Percentiles rank a stretch among this genome's conserved stretches.
Evolutionary conservation across 441 rosid species (phyloP).

Genomic region (Isatis lusitanica): DNA sequence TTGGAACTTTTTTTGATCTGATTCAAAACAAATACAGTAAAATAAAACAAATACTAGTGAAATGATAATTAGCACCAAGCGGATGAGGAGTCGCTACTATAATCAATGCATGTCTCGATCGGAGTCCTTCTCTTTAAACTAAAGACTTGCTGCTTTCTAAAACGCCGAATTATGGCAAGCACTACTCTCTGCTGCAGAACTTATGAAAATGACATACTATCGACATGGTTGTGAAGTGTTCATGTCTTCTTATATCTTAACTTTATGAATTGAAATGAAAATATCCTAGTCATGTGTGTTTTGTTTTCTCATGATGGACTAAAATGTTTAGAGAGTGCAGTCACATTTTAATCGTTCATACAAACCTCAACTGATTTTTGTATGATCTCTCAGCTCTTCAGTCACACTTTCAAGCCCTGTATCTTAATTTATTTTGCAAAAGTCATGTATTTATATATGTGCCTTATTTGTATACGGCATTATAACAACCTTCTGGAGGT

Average conservation of each 20-base stretch:
- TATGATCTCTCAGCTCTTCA: background rate
- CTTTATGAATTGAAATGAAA: background rate
- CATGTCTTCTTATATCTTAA: background rate
- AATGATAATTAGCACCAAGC: background rate
- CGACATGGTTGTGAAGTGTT: background rate
- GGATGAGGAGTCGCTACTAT: background rate
- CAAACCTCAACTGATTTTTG: background rate
- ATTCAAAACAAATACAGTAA: background rate
- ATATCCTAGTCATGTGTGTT: background rate
- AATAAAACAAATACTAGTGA: background rate
- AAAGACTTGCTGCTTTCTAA: background rate
- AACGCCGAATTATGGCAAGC: background rate
- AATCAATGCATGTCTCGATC: slow-evolving; percentile 1
- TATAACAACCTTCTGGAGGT: background rate
- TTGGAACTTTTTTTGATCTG: background rate
- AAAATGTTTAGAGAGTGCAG: background rate
- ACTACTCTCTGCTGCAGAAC: background rate
- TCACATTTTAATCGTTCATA: slow-evolving; percentile 17
- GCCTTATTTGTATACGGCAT: background rate
- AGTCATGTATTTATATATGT: background rate
- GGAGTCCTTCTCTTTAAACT: background rate
- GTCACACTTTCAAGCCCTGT: slow-evolving; percentile 11
- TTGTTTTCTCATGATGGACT: background rate
- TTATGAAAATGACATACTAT: background rate
- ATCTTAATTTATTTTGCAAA: background rate